Evolutionary conservation across 768 basidiomycete species (phyloP), one percentile per base, ranked within the genome.

Genomic region (Lactifluus subvellereus): DNA sequence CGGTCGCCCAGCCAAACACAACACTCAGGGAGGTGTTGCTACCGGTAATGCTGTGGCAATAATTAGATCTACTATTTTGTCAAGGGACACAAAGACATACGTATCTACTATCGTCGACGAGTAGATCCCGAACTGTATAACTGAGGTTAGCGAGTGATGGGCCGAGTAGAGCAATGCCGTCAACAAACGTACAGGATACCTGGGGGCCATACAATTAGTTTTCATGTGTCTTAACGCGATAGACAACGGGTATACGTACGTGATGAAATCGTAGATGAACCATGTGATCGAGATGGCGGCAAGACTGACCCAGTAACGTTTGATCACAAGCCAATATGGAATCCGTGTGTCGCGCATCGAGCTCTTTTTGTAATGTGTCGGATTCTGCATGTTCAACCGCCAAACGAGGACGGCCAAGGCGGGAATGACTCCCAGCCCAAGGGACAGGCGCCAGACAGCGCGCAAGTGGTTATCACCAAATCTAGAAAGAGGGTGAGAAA

Each of bases 241-340:
- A 22, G 3, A 49, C 33, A 20, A 27, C 9, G 35, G 18, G 14
- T 11, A 54, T 18, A 80, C 80, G 63, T 75, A 88, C 82, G 78
- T 79, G 74, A 92, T 89, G 71, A 91, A 86, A 70, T 91, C 89
- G 70, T 91, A 91, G 45, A 91, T 77, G 73, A 91, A 91, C 93
- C 94, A 96, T 35, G 85, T 82, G 35, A 89, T 69, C 2, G 85
- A 88, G 56, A 97, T 83, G 1, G 90, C 93, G 2, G 80, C 70
- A 27, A 96, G 73, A n/a, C 81, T 80, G 43, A 79, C 73, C 78
- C 94, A 89, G 72, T 98, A 98, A 48, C 90, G 84, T 69, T 80
- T 86, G 45, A 96, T 65, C 67, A 94, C 78, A 30, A 97, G 80
- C 72, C 73, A 64, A 71, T 94, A 94, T 0, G 94, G 94, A 59